Evolutionary conservation across 2,329 filamentous ascomycete species (phyloP).

Genomic region (Aspergillus sp.): DNA sequence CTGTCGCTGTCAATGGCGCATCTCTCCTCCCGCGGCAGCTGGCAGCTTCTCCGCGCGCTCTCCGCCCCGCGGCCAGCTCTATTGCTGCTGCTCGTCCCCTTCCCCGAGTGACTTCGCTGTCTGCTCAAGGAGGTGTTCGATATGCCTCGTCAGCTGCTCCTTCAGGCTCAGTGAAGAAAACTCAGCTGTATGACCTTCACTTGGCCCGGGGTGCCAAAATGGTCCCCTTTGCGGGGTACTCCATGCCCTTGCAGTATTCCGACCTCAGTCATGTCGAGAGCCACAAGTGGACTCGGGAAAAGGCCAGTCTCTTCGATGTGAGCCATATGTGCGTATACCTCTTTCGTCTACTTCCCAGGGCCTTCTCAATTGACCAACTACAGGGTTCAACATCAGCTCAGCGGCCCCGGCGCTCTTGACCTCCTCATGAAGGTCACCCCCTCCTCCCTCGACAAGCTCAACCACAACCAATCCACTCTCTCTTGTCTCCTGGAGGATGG

Average conservation of each 20-base stretch:
- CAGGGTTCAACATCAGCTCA: slow-evolving; percentile 78
- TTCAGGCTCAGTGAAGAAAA: slow-evolving; percentile 47
- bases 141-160: slow-evolving; percentile 36
- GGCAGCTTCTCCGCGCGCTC: slow-evolving; percentile 28
- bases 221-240: slow-evolving; percentile 91
- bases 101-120: slow-evolving; percentile 7
- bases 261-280: slow-evolving; percentile 77
- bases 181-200: slow-evolving; percentile 77
- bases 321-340: slow-evolving; percentile 77
- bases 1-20: slow-evolving; percentile 36
- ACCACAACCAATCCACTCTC: slow-evolving; percentile 71
- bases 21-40: slow-evolving; percentile 31
- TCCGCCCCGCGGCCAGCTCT: slow-evolving; percentile 19
- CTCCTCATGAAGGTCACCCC: slow-evolving; percentile 88
- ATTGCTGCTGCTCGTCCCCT: slow-evolving; percentile 15
- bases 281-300: slow-evolving; percentile 83
- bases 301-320: slow-evolving; percentile 92
- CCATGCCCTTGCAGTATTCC: slow-evolving; percentile 89
- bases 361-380: neutral
- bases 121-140: slow-evolving; percentile 26
- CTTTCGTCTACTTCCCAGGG: neutral
- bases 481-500: slow-evolving; percentile 78
- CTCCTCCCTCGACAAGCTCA: slow-evolving; percentile 66
- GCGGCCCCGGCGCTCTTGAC: slow-evolving; percentile 73
- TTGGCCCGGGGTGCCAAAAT: slow-evolving; percentile 81